A percentile compares a stretch with the other conserved stretches of the same genome.
Conservation (phyloP, 306 rosid genomes). For the Citrullus amarus region DNA sequence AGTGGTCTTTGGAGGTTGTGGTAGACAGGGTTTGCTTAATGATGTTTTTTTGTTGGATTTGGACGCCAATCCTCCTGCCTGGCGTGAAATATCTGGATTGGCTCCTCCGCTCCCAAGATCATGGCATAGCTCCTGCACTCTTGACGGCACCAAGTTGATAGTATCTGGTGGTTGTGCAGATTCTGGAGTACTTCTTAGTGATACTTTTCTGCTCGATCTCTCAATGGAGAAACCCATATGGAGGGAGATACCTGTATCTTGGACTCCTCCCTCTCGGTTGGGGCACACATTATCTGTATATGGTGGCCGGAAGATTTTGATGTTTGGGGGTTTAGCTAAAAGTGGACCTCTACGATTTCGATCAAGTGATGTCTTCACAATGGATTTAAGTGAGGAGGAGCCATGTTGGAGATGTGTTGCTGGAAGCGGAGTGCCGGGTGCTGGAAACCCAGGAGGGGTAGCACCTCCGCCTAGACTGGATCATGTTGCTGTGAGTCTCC, state of each 20-base stretch:
- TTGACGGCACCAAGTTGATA: conserved; percentile 94
- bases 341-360: conserved; percentile 95
- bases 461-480: conserved; percentile 99
- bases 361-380: conserved; percentile 89
- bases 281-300: conserved; percentile 92
- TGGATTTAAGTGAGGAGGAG: conserved; percentile 94
- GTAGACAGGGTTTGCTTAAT: conserved; percentile 91
- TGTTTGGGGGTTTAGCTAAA: conserved; percentile 99
- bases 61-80: conserved; percentile 92
- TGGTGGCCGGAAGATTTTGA: conserved; percentile 95
- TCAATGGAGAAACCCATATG: conserved; percentile 94
- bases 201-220: conserved; percentile 90
- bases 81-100: conserved; percentile 97
- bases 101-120: conserved; percentile 99
- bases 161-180: conserved; percentile 99
- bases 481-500: conserved; percentile 95
- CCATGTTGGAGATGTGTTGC: conserved; percentile 99
- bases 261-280: conserved; percentile 98
- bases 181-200: conserved; percentile 95
- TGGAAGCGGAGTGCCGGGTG: conserved; percentile 94
- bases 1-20: conserved; percentile 99
- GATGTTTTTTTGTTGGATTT: conserved; percentile 90
- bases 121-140: conserved; percentile 99
- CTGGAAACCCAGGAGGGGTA: conserved; percentile 92
- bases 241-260: conserved; percentile 95